Evolutionary conservation across 305 asterid species (phyloP).

Genomic region (Fraxinus platypoda): DNA sequence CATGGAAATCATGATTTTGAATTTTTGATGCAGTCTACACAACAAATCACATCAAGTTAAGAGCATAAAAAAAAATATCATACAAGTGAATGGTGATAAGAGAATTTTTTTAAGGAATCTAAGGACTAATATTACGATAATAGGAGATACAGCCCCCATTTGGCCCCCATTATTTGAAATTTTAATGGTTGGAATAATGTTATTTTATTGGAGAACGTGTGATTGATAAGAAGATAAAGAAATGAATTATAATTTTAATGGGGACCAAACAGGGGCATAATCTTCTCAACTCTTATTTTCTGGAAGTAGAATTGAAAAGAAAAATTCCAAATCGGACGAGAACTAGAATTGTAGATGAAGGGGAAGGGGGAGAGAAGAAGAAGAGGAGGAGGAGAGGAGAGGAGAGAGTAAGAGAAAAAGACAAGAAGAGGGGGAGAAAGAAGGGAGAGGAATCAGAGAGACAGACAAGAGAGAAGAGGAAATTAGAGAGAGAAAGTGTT

Average conservation of each 20-base stretch:
- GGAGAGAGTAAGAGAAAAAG: too few species aligned
- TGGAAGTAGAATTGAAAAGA: background rate
- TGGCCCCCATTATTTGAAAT: background rate
- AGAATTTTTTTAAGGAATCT: background rate
- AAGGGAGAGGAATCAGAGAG: too few species aligned
- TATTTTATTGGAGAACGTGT: background rate
- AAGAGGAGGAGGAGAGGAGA: background rate
- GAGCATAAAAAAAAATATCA: background rate
- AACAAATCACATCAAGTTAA: background rate
- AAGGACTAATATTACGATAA: background rate
- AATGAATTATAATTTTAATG: too few species aligned
- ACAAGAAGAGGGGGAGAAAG: too few species aligned
- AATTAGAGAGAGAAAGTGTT: too few species aligned
- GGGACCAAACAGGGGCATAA: too few species aligned
- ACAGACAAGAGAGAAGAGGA: too few species aligned
- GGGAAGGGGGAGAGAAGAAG: too few species aligned
- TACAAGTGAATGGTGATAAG: background rate
- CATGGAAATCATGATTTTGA: background rate
- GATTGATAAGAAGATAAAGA: background rate
- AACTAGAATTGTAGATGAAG: background rate
- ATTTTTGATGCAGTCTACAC: background rate
- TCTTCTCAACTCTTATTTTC: background rate
- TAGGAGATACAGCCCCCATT: background rate
- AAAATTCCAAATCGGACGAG: background rate
- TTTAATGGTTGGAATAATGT: too few species aligned